A percentile compares a stretch with the other conserved stretches of the same genome.
Conservation (phyloP, 2,329 filamentous ascomycete genomes). For the Penicillium sp. region DNA sequence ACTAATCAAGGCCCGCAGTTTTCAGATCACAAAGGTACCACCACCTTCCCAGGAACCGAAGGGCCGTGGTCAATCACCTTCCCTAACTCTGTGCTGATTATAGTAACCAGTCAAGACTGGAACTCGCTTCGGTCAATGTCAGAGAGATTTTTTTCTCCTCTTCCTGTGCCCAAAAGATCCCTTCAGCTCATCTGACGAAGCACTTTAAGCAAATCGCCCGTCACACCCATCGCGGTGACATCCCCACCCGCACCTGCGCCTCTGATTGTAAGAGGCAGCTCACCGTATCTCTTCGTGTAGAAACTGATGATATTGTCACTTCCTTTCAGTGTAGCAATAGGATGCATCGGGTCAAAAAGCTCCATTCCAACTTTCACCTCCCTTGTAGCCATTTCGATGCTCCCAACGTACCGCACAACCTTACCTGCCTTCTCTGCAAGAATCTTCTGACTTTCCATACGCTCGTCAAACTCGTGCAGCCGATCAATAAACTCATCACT, state of each 20-base stretch:
- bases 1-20: no score
- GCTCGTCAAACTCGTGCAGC: background rate
- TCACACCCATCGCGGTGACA: background rate
- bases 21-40: no score
- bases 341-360: background rate
- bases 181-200: background rate
- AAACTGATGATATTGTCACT: background rate
- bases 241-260: background rate
- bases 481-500: background rate
- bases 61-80: no score
- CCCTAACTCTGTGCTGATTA: no score
- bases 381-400: background rate
- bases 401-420: background rate
- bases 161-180: no score
- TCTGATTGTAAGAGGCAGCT: background rate
- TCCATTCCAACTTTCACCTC: background rate
- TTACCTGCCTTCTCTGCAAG: background rate
- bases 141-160: no score
- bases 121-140: no score
- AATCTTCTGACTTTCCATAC: background rate
- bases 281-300: background rate
- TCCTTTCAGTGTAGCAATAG: background rate
- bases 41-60: no score
- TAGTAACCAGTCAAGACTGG: no score
- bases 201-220: background rate